Evolutionary conservation across 352 stramenopile species (phyloP).

Genomic region (Phytophthora tubulina): DNA sequence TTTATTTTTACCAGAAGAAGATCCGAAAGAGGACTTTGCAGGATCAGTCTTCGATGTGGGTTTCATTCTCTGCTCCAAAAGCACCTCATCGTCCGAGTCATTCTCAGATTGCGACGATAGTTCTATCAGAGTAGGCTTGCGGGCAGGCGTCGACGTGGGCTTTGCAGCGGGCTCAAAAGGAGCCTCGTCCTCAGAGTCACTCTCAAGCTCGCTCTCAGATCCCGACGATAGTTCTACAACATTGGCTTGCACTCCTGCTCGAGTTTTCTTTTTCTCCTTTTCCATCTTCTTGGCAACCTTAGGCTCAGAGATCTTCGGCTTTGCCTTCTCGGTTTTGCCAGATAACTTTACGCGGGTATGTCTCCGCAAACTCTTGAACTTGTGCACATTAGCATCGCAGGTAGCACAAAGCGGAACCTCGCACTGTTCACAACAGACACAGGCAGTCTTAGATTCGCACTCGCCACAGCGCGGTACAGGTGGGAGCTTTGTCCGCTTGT

Average conservation of each 20-base stretch:
- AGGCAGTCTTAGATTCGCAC: conserved; percentile 53
- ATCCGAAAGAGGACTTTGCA: conserved; percentile 22
- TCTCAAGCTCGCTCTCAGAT: conserved; percentile 22
- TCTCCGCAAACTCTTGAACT: conserved; percentile 76
- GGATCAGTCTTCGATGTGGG: conserved; percentile 12
- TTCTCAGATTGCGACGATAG: conserved; percentile 38
- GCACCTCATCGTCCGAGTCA: conserved; percentile 20
- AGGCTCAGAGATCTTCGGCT: conserved; percentile 25
- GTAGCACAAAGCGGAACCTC: conserved; percentile 60
- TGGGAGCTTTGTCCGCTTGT: conserved; percentile 59
- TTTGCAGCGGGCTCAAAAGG: conserved; percentile 18
- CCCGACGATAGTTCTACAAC: conserved; percentile 2
- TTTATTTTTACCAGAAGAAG: conserved; percentile 13
- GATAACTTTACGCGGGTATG: conserved; percentile 49
- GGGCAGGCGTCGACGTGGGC: conserved; percentile 4
- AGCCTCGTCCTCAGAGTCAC: conserved; percentile 20
- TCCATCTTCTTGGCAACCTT: conserved; percentile 18
- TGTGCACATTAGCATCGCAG: conserved; percentile 72
- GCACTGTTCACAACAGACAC: conserved; percentile 65
- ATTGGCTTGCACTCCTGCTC: neutral
- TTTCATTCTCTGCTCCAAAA: conserved; percentile 26
- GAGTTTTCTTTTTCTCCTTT: conserved; percentile 30
- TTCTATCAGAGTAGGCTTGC: conserved; percentile 29
- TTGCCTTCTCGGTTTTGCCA: conserved; percentile 13
- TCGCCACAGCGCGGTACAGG: conserved; percentile 55